phyloP scores from a whole-genome alignment of 345 rosid genomes.

The Anastatica hierochuntica region DNA sequence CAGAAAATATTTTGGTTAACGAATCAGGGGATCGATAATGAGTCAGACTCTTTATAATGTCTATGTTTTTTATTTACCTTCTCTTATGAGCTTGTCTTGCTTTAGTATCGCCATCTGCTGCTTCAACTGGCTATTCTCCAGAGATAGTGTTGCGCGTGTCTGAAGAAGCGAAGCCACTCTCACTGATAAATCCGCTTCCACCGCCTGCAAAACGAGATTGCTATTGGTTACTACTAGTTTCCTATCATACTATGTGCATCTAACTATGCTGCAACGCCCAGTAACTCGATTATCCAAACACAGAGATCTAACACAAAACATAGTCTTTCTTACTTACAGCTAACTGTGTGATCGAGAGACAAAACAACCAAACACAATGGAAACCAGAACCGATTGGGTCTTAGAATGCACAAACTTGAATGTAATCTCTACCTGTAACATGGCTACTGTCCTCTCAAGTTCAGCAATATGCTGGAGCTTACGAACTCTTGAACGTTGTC shows the following conservation, averaged over 20 bases:
- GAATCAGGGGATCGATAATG: neutral
- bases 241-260: neutral
- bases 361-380: too few species aligned
- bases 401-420: neutral
- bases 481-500: conserved; percentile 81
- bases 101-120: conserved; percentile 43
- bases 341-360: too few species aligned
- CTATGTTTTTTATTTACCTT: conserved; percentile 33
- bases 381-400: neutral
- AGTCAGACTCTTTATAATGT: too few species aligned
- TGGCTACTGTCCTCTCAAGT: conserved; percentile 58
- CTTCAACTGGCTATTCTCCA: conserved; percentile 55
- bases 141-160: conserved; percentile 44
- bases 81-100: conserved; percentile 47
- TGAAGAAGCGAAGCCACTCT: conserved; percentile 48
- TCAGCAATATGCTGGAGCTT: conserved; percentile 77
- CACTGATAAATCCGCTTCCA: conserved; percentile 51
- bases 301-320: too few species aligned
- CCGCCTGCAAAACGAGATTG: conserved; percentile 28
- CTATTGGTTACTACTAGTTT: conserved; percentile 1
- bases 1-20: neutral
- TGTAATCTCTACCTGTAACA: conserved; percentile 44
- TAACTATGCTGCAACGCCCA: conserved; percentile 6
- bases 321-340: too few species aligned
- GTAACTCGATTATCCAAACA: too few species aligned